Base-by-base conservation (phyloP, 805 yeast species). In the Tetrapisispora namnaoensis region DNA sequence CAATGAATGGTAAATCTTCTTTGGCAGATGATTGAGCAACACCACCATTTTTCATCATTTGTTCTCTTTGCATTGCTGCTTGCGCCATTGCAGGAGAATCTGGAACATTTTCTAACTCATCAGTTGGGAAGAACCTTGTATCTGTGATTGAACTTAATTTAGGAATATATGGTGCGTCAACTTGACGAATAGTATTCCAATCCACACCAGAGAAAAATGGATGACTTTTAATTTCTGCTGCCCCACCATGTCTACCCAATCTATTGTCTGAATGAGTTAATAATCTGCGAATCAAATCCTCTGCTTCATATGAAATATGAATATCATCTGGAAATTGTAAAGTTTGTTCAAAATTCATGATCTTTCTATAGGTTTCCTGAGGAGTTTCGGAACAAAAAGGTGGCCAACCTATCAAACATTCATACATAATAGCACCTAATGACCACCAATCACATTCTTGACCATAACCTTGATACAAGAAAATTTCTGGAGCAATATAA, bases 391-490 rank as follows among this genome's bases (percentile, higher is more conserved):
- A 82, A 70, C 96, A 89, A 67, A 89, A 89, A 43, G 97, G 97
- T 24, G 97, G 96, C 95, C 96, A 89, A 32, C 97, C 97, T 51
- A 89, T 86, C 53, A 89, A 71, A 70, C 97, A 89, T 73, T 89
- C 97, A 67, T 84, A 89, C 97, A 89, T 90, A 62, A 89, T 89
- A 1, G 96, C 95, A 30, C 97, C 97, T 42, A 89, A 69, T 9
- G 95, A 85, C 97, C 97, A 89, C 97, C 97, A 89, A 67, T 89
- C 97, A 69, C 97, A 89, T 63, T 89, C 96, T 69, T 88, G 95
- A 13, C 96, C 95, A 67, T 89, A 89, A 5, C 97, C 97, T 70
- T 89, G 93, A 58, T 88, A 88, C 44, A 87, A 73, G 59, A 89
- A 89, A 52, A 89, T 90, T 64, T 89, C 97, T 0, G 97, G 97